These are phyloP conservation scores for Hymenoscyphus infarciens DNA, from an alignment of 2,329 filamentous ascomycete genomes.

Conservation along the genomic window DNA sequence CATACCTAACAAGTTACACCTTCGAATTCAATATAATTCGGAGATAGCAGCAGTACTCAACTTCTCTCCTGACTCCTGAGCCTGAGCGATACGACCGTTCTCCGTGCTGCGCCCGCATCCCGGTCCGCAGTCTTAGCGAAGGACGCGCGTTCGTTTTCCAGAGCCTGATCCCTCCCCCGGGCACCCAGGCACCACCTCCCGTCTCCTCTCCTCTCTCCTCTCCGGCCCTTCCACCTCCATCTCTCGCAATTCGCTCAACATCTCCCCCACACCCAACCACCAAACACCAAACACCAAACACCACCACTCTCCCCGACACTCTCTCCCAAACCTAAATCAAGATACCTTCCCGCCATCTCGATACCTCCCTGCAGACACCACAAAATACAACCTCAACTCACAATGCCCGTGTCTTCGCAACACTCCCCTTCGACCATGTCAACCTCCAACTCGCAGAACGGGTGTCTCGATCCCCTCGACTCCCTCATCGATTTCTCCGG, in stretches of 20 bases:
- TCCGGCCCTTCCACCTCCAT: neutral
- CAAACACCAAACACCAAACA: no score
- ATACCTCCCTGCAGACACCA: neutral
- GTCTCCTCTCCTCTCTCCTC: neutral
- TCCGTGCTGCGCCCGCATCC: neutral
- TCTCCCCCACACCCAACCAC: neutral
- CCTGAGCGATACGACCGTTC: neutral
- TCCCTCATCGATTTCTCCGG: slow-evolving; percentile 58
- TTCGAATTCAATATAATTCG: no score
- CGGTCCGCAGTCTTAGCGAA: slow-evolving; percentile 1
- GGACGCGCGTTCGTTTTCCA: slow-evolving; percentile 3
- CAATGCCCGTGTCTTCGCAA: slow-evolving; percentile 28
- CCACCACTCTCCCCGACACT: neutral
- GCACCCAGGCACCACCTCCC: neutral
- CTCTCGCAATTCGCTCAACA: neutral
- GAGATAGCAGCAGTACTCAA: no score
- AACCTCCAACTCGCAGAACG: slow-evolving; percentile 25
- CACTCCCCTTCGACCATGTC: slow-evolving; percentile 27
- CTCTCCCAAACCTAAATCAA: neutral
- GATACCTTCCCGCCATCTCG: neutral
- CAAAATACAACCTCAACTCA: slow-evolving; percentile 2
- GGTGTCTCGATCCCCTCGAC: slow-evolving; percentile 43
- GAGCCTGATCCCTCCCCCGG: slow-evolving; percentile 4
- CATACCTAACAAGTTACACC: no score
- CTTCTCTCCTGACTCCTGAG: no score